Percentiles rank a stretch among this genome's conserved stretches.
These are phyloP conservation scores for Microdochium paspali DNA, from an alignment of 2,329 filamentous ascomycete genomes.

Conservation along the genomic window DNA sequence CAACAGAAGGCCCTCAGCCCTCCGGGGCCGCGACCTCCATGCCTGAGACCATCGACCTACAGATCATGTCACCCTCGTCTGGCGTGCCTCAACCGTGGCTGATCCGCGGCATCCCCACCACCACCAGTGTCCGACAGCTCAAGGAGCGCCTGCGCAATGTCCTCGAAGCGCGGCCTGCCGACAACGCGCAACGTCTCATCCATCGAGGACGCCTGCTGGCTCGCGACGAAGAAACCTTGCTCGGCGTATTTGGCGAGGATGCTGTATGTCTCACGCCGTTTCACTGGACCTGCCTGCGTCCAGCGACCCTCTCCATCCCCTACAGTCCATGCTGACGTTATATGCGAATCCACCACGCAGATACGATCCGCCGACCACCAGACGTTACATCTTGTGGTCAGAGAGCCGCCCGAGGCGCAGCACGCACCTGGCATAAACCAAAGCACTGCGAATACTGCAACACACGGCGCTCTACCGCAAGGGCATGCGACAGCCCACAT, in stretches of 20 bases:
- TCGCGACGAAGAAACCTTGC: constrained; percentile 44
- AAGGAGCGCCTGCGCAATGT: constrained; percentile 48
- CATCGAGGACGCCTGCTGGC: constrained; percentile 47
- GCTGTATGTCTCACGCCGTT: constrained; percentile 27
- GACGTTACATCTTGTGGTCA: constrained; percentile 22
- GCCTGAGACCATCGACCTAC: constrained; percentile 7
- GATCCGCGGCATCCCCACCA: constrained; percentile 36
- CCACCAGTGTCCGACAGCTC: constrained; percentile 45
- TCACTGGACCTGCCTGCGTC: not conserved
- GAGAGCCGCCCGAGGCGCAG: constrained; percentile 16
- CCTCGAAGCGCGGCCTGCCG: constrained; percentile 37
- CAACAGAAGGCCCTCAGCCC: not conserved
- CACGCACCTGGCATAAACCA: constrained; percentile 7
- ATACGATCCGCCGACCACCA: constrained; percentile 16
- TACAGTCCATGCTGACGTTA: constrained; percentile 1
- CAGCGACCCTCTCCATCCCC: not conserved
- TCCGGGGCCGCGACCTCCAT: not conserved
- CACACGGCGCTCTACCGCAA: not conserved
- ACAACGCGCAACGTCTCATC: constrained; percentile 50
- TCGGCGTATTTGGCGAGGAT: constrained; percentile 46
- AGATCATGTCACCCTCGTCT: constrained; percentile 49
- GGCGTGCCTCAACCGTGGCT: constrained; percentile 39
- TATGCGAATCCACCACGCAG: constrained; percentile 5
- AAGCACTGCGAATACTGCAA: constrained; percentile 1
- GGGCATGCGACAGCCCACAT: constrained; percentile 2